These are phyloP conservation scores for Coemansia umbellata DNA, from an alignment of 192 early-diverging fungal species.

Conservation along the genomic window DNA sequence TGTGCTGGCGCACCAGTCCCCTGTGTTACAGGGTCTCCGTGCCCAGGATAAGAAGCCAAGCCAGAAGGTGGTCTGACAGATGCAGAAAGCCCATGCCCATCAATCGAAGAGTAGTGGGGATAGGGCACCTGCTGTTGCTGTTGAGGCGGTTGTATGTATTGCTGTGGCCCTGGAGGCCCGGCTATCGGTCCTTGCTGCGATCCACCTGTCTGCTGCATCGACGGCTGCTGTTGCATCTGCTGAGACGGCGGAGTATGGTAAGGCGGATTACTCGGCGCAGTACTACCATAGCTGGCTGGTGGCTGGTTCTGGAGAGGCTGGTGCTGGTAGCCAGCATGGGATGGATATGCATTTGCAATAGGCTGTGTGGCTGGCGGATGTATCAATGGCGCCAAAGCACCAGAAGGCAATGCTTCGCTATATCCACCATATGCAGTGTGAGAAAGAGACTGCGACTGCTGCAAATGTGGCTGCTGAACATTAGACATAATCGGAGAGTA, in stretches of 20 bases:
- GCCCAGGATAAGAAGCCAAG: neutral
- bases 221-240: constrained; percentile 9
- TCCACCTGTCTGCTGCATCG: constrained; percentile 9
- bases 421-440: constrained; percentile 19
- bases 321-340: constrained; percentile 2
- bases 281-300: constrained; percentile 9
- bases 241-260: constrained; percentile 12
- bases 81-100: constrained; percentile 1
- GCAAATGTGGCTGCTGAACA: constrained; percentile 9
- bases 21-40: constrained; percentile 1
- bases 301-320: neutral
- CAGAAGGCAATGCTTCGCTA: constrained; percentile 9
- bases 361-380: constrained; percentile 21
- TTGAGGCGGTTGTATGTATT: constrained; percentile 11
- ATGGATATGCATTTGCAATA: constrained; percentile 9
- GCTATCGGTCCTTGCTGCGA: neutral
- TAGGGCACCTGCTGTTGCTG: constrained; percentile 18
- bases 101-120: constrained; percentile 6
- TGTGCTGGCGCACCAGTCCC: constrained; percentile 8
- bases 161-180: neutral
- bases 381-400: constrained; percentile 3
- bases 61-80: neutral
- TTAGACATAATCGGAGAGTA: neutral
- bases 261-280: constrained; percentile 2
- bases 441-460: constrained; percentile 1